phyloP scores from a whole-genome alignment of 2,329 filamentous ascomycete species.

The Trichoderma afroharzianum region DNA sequence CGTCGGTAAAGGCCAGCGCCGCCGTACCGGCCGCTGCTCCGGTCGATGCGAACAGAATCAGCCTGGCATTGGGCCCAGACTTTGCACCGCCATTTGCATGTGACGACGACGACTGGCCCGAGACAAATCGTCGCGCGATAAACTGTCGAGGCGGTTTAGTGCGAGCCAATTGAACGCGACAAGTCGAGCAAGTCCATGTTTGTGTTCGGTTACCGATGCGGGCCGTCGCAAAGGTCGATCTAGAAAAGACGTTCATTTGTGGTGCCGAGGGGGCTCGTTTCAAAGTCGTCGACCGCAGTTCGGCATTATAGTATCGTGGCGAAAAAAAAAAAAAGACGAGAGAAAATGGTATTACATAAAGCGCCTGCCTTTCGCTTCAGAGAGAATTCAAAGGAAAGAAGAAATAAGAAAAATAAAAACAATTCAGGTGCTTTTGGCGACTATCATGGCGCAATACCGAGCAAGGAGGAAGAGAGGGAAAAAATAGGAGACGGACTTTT shows the following conservation, averaged over 20 bases:
- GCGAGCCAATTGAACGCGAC: constrained; percentile 39
- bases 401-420: neutral
- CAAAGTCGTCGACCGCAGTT: constrained; percentile 10
- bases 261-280: constrained; percentile 14
- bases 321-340: neutral
- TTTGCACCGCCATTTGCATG: constrained; percentile 22
- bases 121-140: constrained; percentile 30
- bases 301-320: constrained; percentile 17
- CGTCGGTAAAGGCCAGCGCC: constrained; percentile 56
- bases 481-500: constrained; percentile 8
- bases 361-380: constrained; percentile 7
- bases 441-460: neutral
- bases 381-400: neutral
- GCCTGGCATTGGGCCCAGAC: constrained; percentile 26
- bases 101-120: constrained; percentile 25
- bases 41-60: constrained; percentile 48
- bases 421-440: neutral
- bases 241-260: constrained; percentile 42
- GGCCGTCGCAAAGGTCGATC: constrained; percentile 36
- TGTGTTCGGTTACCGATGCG: constrained; percentile 37
- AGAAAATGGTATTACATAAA: neutral
- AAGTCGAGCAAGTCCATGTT: constrained; percentile 46
- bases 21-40: constrained; percentile 48
- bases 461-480: neutral
- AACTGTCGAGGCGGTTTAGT: constrained; percentile 29